Evolutionary conservation across 2,329 filamentous ascomycete species (phyloP).

Genomic region (Fusarium caatingaense): DNA sequence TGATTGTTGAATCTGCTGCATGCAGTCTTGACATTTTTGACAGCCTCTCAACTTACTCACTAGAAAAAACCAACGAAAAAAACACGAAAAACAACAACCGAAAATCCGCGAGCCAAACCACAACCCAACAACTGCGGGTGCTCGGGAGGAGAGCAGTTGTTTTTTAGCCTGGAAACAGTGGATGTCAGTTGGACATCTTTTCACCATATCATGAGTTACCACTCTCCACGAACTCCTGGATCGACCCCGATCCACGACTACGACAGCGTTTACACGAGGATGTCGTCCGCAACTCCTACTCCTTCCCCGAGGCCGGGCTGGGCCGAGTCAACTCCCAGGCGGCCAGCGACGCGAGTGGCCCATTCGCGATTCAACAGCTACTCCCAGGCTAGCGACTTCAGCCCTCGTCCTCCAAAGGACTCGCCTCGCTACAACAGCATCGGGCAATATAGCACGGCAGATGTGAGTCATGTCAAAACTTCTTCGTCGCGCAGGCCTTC

Average conservation of each 20-base stretch:
- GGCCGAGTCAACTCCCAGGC: slow-evolving; percentile 62
- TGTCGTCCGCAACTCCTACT: slow-evolving; percentile 66
- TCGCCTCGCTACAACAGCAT: slow-evolving; percentile 72
- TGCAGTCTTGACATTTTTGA: slow-evolving; percentile 41
- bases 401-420: slow-evolving; percentile 62
- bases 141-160: slow-evolving; percentile 46
- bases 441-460: slow-evolving; percentile 72
- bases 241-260: slow-evolving; percentile 63
- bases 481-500: slow-evolving; percentile 59
- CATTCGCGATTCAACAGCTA: slow-evolving; percentile 55
- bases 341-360: slow-evolving; percentile 64
- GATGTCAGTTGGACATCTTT: slow-evolving; percentile 50
- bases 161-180: slow-evolving; percentile 36
- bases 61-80: slow-evolving; percentile 50
- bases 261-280: slow-evolving; percentile 60
- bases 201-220: slow-evolving; percentile 55
- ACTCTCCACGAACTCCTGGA: slow-evolving; percentile 56
- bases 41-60: slow-evolving; percentile 26
- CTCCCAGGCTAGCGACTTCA: slow-evolving; percentile 52
- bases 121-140: slow-evolving; percentile 41
- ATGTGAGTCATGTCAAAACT: slow-evolving; percentile 69
- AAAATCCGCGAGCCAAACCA: slow-evolving; percentile 19
- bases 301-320: slow-evolving; percentile 67
- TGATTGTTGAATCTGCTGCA: slow-evolving; percentile 40
- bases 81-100: slow-evolving; percentile 45